Evolutionary conservation across 345 rosid genomes (phyloP).

Genomic region (Jatropha curcas): DNA sequence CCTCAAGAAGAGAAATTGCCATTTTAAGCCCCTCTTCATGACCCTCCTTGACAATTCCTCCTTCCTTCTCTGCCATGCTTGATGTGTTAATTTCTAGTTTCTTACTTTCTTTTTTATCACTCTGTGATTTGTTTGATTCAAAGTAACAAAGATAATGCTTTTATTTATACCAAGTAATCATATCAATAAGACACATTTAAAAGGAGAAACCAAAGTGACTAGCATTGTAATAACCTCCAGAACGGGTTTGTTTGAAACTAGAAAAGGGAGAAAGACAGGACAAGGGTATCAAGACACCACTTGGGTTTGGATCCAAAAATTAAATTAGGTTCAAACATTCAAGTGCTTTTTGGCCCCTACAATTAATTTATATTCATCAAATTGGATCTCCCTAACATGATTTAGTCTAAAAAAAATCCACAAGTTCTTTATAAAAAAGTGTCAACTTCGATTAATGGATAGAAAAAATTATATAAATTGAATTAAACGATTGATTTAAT

Average conservation of each 20-base stretch:
- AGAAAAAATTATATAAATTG: no score
- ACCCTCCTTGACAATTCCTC: constrained; percentile 41
- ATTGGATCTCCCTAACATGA: no score
- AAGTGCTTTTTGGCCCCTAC: no score
- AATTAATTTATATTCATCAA: no score
- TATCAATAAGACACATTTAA: constrained; percentile 17
- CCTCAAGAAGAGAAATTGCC: constrained; percentile 41
- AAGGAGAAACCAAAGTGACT: constrained; percentile 43
- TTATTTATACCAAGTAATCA: no score
- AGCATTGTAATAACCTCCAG: constrained; percentile 34
- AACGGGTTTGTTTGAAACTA: constrained; percentile 1
- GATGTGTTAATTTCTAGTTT: constrained; percentile 5
- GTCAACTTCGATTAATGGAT: no score
- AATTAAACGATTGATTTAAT: no score
- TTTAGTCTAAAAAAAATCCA: no score
- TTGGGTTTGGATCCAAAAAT: background rate
- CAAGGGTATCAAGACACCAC: background rate
- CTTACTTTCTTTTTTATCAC: no score
- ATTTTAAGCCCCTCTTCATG: constrained; percentile 44
- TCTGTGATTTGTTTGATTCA: no score
- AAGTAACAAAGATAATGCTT: no score
- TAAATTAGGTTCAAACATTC: background rate
- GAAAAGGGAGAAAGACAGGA: background rate
- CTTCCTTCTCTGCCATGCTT: constrained; percentile 52
- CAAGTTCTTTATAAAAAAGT: no score